Evolutionary conservation across 352 stramenopile genomes (phyloP).

Genomic region (Phytophthora sp.): DNA sequence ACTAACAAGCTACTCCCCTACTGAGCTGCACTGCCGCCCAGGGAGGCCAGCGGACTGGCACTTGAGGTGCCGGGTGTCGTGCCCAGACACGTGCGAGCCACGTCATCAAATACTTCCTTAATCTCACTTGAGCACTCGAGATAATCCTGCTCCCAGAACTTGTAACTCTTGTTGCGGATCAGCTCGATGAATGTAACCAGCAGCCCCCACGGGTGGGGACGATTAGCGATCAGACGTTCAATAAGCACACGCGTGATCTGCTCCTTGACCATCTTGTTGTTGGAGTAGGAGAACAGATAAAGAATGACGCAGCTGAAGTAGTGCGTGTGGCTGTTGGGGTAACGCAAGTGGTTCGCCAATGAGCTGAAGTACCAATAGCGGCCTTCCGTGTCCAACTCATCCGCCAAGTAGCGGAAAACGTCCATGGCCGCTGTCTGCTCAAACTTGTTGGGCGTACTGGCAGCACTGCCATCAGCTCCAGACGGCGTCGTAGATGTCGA

Average conservation of each 20-base stretch:
- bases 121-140: conserved; percentile 99
- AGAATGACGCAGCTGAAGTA: conserved; percentile 99
- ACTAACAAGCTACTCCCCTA: not conserved
- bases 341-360: conserved; percentile 98
- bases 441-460: conserved; percentile 69
- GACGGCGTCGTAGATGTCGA: conserved; percentile 25
- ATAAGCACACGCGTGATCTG: conserved; percentile 98
- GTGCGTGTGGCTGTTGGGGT: conserved; percentile 99
- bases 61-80: conserved; percentile 37
- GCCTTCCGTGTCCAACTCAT: conserved; percentile 95
- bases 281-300: conserved; percentile 98
- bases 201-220: conserved; percentile 98
- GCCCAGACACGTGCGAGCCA: conserved; percentile 94
- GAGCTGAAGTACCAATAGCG: conserved; percentile 99
- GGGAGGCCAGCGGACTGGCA: conserved; percentile 40
- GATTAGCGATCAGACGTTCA: conserved; percentile 98
- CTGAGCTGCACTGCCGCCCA: conserved; percentile 35
- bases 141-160: conserved; percentile 99
- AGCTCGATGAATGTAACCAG: conserved; percentile 99
- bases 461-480: conserved; percentile 42
- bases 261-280: conserved; percentile 97
- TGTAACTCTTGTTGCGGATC: conserved; percentile 99
- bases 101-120: conserved; percentile 98
- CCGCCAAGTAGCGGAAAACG: conserved; percentile 96
- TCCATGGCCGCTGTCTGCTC: conserved; percentile 90